These are phyloP conservation scores for Aspergillus saccharolyticus DNA, from an alignment of 495 filamentous ascomycete species.

Conservation along the genomic window DNA sequence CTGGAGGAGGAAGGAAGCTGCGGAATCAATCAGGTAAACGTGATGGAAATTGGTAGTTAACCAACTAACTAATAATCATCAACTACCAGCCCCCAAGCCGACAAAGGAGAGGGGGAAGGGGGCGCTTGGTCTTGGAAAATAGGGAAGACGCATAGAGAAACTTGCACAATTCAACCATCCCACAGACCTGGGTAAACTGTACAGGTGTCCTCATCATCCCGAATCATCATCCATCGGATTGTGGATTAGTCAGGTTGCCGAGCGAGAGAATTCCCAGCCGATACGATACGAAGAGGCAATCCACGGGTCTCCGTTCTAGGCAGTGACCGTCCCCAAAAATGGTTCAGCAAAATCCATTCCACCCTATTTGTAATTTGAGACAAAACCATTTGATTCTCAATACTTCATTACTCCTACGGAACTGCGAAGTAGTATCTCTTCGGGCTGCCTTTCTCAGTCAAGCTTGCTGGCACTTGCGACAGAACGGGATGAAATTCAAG, in stretches of 20 bases:
- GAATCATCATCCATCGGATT: not conserved
- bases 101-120: too few species aligned
- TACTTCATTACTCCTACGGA: too few species aligned
- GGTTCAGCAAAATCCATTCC: not conserved
- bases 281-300: slow-evolving; percentile 7
- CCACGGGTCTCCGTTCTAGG: slow-evolving; percentile 2
- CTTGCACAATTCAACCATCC: too few species aligned
- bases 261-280: slow-evolving; percentile 8
- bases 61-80: too few species aligned
- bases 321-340: not conserved
- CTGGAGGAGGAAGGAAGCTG: too few species aligned
- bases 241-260: slow-evolving; percentile 9
- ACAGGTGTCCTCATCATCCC: slow-evolving; percentile 10
- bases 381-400: not conserved
- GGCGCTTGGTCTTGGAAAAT: too few species aligned
- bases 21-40: not conserved
- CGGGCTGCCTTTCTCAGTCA: too few species aligned
- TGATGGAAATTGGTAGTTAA: not conserved
- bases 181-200: not conserved
- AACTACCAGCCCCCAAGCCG: too few species aligned
- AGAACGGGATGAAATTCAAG: not conserved
- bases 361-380: not conserved
- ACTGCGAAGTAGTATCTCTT: too few species aligned
- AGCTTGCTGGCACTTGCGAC: too few species aligned
- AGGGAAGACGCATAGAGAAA: too few species aligned